A percentile compares a stretch with the other conserved stretches of the same genome.
phyloP scores from a whole-genome alignment of 306 rosid genomes.

The Cicer arietinum region DNA sequence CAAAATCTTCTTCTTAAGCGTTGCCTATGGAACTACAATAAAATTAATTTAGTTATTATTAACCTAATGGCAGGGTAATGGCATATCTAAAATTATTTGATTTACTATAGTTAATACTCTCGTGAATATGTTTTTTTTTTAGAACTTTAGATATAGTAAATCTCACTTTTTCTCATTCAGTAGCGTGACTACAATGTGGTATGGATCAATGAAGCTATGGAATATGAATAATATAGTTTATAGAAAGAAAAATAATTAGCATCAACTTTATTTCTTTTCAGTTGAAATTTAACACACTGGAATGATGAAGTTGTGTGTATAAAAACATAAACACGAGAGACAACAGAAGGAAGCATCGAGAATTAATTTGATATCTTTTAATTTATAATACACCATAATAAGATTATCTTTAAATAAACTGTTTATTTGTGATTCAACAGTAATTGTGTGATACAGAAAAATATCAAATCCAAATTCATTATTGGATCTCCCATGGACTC shows the following conservation, averaged over 20 bases:
- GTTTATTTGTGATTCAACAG: no score
- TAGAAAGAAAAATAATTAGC: background rate
- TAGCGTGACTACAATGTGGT: constrained; percentile 54
- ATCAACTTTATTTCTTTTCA: constrained; percentile 34
- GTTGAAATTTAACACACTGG: background rate
- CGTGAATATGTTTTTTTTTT: constrained; percentile 52
- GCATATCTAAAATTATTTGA: constrained; percentile 11
- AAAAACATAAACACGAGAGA: constrained; percentile 56
- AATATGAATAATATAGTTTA: constrained; percentile 25
- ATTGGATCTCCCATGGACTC: no score
- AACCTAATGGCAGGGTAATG: background rate
- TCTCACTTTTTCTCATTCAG: constrained; percentile 43
- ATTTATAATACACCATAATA: no score
- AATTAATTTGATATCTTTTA: no score
- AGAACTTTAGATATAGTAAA: background rate
- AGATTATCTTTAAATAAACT: no score
- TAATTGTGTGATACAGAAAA: no score
- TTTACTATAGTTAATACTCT: constrained; percentile 36
- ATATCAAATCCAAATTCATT: no score
- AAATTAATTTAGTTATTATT: no score
- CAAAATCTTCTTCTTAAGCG: background rate
- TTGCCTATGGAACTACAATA: background rate
- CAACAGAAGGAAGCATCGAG: constrained; percentile 42
- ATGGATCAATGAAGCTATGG: constrained; percentile 7
- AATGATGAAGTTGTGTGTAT: constrained; percentile 45